Conservation (phyloP, 768 basidiomycete genomes). For the Lentinula sp. region DNA sequence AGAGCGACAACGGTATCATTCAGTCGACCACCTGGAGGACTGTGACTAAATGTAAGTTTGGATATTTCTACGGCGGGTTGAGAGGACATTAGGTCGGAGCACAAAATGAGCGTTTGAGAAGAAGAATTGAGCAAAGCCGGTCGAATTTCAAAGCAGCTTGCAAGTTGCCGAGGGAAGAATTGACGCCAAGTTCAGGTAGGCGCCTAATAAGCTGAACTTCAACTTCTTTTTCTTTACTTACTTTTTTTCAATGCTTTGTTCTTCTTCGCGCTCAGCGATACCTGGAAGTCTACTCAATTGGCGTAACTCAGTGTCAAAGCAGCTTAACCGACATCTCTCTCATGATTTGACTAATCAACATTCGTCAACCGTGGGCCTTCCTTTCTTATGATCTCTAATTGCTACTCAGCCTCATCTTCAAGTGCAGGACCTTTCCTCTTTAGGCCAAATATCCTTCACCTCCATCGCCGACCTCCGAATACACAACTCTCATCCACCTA, state of each 20-base stretch:
- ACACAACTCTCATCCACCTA: not conserved
- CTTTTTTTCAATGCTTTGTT: no score
- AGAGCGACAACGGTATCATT: constrained; percentile 31
- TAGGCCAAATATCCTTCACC: not conserved
- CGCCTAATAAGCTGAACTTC: no score
- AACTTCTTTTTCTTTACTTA: no score
- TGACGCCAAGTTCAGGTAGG: no score
- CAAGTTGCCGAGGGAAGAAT: no score
- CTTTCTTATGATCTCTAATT: not conserved
- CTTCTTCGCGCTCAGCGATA: no score
- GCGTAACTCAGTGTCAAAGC: no score
- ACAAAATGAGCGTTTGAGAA: not conserved
- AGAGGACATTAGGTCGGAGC: not conserved
- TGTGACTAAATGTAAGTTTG: constrained; percentile 2
- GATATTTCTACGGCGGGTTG: not conserved
- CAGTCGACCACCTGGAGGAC: not conserved
- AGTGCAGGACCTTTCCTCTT: not conserved
- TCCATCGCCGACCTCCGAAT: not conserved
- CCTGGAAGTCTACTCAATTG: no score
- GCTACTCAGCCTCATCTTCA: not conserved
- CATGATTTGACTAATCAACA: no score
- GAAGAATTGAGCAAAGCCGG: no score
- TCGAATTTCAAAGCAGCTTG: no score
- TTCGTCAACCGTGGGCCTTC: not conserved
- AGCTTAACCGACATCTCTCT: no score